Evolutionary conservation across 768 basidiomycete species (phyloP).

Genomic region (Boletus reticuloceps): DNA sequence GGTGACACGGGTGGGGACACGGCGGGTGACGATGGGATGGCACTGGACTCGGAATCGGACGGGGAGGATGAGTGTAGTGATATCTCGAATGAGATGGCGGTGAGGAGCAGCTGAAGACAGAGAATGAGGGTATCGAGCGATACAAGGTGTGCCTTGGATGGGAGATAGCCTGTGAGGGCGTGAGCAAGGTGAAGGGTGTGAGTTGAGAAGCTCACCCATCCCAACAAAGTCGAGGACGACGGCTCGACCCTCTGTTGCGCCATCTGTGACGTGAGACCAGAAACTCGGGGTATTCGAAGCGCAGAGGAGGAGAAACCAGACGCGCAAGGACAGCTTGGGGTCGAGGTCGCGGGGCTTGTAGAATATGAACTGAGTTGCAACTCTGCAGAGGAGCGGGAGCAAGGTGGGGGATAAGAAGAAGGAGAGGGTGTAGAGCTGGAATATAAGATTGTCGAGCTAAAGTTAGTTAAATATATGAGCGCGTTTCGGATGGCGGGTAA

Average conservation of each 20-base stretch:
- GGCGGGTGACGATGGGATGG: constrained; percentile 27
- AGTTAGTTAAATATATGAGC: not conserved
- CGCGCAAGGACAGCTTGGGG: constrained; percentile 60
- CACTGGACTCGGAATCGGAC: constrained; percentile 41
- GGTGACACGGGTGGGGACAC: constrained; percentile 19
- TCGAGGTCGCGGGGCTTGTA: constrained; percentile 67
- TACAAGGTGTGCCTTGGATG: constrained; percentile 66
- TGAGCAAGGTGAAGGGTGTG: constrained; percentile 8
- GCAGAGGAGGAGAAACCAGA: constrained; percentile 60
- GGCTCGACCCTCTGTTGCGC: constrained; percentile 54
- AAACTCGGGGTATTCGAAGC: constrained; percentile 57
- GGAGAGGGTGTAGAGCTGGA: constrained; percentile 71
- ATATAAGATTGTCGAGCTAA: constrained; percentile 68
- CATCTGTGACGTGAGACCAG: constrained; percentile 57
- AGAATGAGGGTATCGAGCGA: constrained; percentile 68
- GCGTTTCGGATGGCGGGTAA: constrained; percentile 1
- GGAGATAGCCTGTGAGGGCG: constrained; percentile 44
- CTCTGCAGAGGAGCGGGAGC: constrained; percentile 37
- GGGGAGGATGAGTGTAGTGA: constrained; percentile 38
- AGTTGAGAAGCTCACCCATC: constrained; percentile 48
- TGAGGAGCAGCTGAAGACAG: constrained; percentile 61
- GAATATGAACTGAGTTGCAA: constrained; percentile 63
- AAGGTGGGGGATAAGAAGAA: constrained; percentile 75
- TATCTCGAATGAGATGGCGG: constrained; percentile 66
- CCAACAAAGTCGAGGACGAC: constrained; percentile 80